Percentiles rank a stretch among this genome's conserved stretches.
Conservation (phyloP, 257 asterid genomes). For the Solanum peruvianum region DNA sequence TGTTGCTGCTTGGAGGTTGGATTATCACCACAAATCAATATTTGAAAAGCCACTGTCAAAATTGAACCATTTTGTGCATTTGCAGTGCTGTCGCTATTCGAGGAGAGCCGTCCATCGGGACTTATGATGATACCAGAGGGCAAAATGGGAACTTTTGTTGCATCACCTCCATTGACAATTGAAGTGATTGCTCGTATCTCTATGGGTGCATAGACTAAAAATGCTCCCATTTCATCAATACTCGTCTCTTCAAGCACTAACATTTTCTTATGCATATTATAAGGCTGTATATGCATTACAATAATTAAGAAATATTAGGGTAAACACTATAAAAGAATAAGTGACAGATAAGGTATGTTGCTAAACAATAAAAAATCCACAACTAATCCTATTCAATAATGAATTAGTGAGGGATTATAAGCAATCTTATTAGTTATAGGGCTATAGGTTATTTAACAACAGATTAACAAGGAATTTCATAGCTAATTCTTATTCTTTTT, state of each 20-base stretch:
- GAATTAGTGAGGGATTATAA: background rate
- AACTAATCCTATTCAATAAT: background rate
- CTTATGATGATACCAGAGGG: slow-evolving; percentile 63
- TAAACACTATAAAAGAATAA: background rate
- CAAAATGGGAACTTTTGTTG: slow-evolving; percentile 18
- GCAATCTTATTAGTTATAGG: background rate
- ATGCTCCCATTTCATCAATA: slow-evolving; percentile 37
- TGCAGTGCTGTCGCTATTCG: background rate
- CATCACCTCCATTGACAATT: background rate
- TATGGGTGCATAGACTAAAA: slow-evolving; percentile 40
- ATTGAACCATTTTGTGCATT: slow-evolving; percentile 27
- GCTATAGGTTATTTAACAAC: background rate
- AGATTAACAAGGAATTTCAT: background rate
- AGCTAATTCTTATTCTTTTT: too few species aligned
- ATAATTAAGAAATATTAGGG: background rate
- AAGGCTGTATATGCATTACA: slow-evolving; percentile 5
- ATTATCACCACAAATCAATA: slow-evolving; percentile 4
- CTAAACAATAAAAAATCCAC: background rate
- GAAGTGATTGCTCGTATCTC: background rate
- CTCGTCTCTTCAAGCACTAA: slow-evolving; percentile 54
- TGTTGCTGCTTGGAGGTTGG: slow-evolving; percentile 20
- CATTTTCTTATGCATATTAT: slow-evolving; percentile 4
- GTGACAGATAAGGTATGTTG: background rate
- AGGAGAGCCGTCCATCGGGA: slow-evolving; percentile 16
- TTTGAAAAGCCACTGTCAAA: slow-evolving; percentile 42